Evolutionary conservation across 768 basidiomycete genomes (phyloP).

Genomic region (Kwoniella mangroviensis): DNA sequence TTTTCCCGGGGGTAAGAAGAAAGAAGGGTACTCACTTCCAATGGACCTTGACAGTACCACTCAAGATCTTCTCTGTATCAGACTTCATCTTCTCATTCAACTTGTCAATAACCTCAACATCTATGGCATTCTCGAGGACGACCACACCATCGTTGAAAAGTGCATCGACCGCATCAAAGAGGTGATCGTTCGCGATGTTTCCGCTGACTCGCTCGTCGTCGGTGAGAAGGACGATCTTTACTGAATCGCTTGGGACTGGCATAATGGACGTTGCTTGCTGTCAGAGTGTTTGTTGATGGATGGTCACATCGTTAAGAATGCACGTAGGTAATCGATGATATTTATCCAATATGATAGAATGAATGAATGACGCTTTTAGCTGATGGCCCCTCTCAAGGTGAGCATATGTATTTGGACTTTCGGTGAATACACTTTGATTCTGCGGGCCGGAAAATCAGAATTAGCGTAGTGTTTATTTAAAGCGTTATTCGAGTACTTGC

Average conservation of each 20-base stretch:
- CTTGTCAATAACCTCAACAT: conserved; percentile 23
- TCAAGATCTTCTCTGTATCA: conserved; percentile 18
- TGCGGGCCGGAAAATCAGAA: not conserved
- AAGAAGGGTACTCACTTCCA: conserved; percentile 22
- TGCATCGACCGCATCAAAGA: conserved; percentile 23
- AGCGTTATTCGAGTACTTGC: too few relatives aligned
- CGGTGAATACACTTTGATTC: not conserved
- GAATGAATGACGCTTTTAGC: not conserved
- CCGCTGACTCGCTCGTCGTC: conserved; percentile 14
- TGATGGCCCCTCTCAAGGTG: not conserved
- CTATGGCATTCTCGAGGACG: conserved; percentile 24
- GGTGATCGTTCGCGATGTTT: conserved; percentile 12
- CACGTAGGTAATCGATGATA: not conserved
- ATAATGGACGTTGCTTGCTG: conserved; percentile 3
- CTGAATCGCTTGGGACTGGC: conserved; percentile 15
- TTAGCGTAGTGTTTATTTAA: not conserved
- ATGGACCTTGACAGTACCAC: conserved; percentile 15
- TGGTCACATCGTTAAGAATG: too few relatives aligned
- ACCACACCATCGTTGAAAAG: conserved; percentile 25
- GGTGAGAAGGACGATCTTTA: conserved; percentile 17
- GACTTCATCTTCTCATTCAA: conserved; percentile 23
- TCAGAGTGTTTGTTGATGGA: not conserved
- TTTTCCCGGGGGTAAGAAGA: too few relatives aligned
- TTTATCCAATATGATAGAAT: not conserved
- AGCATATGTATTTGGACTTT: not conserved